phyloP scores from a whole-genome alignment of 73 alveolate species.

The Breviolum minutum region DNA sequence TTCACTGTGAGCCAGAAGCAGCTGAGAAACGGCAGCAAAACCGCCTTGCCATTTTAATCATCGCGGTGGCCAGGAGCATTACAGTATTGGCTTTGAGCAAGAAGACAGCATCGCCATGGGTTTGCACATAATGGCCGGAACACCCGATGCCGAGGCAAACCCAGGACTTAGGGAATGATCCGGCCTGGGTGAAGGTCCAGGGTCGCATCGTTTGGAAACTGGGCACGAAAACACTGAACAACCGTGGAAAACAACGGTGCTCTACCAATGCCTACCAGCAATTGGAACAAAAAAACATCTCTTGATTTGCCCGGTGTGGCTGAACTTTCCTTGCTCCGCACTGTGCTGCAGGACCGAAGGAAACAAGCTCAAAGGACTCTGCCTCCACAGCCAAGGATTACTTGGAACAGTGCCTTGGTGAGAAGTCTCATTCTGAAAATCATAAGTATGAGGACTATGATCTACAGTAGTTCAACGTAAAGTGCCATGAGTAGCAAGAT shows the following conservation, averaged over 20 bases:
- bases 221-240: too few relatives aligned
- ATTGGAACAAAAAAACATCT: too few relatives aligned
- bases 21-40: too few relatives aligned
- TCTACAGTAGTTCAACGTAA: too few relatives aligned
- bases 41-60: neutral
- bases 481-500: too few relatives aligned
- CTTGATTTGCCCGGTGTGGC: too few relatives aligned
- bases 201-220: neutral
- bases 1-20: too few relatives aligned
- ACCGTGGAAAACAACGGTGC: too few relatives aligned
- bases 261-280: too few relatives aligned
- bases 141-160: neutral
- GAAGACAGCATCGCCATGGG: constrained; percentile 74
- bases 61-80: constrained; percentile 33
- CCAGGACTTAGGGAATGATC: neutral
- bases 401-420: constrained; percentile 44
- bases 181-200: neutral
- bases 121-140: constrained; percentile 47
- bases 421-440: too few relatives aligned
- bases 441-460: too few relatives aligned
- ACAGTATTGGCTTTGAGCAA: constrained; percentile 77
- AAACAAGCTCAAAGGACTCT: constrained; percentile 23
- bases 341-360: constrained; percentile 3
- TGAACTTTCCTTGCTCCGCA: too few relatives aligned
- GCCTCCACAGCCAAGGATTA: constrained; percentile 78